phyloP scores from a whole-genome alignment of 1,284 basidiomycete genomes.

The Prillingera fragicola region DNA sequence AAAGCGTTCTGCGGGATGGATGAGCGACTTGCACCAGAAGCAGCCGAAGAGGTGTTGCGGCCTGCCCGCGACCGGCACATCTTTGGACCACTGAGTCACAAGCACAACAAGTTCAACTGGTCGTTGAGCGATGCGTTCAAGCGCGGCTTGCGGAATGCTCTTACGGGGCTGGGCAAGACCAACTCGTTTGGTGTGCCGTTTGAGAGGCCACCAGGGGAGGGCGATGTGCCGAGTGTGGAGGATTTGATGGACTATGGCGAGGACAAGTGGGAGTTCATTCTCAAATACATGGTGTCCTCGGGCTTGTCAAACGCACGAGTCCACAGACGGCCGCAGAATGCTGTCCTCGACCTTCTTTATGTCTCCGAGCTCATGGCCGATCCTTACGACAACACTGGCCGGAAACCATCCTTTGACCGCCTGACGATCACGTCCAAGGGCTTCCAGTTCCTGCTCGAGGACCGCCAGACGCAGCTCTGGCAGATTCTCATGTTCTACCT shows the following conservation, averaged over 20 bases:
- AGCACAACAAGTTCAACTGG: slow-evolving; percentile 54
- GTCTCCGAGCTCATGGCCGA: slow-evolving; percentile 79
- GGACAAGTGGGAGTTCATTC: slow-evolving; percentile 94
- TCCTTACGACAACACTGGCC: slow-evolving; percentile 21
- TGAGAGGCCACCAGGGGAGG: slow-evolving; percentile 52
- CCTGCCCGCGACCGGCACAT: slow-evolving; percentile 71
- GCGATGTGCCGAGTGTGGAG: slow-evolving; percentile 50
- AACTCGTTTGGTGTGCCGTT: slow-evolving; percentile 86
- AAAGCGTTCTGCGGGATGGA: slow-evolving; percentile 73
- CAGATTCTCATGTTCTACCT: slow-evolving; percentile 83
- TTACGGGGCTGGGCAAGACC: slow-evolving; percentile 89
- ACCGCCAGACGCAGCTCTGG: slow-evolving; percentile 98
- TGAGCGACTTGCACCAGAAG: slow-evolving; percentile 15
- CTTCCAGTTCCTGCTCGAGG: slow-evolving; percentile 93
- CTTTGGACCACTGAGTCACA: slow-evolving; percentile 49
- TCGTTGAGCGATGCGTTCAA: slow-evolving; percentile 70
- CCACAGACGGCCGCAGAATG: slow-evolving; percentile 58
- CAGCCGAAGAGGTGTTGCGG: slow-evolving; percentile 59
- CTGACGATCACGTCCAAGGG: slow-evolving; percentile 86
- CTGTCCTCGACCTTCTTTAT: slow-evolving; percentile 74
- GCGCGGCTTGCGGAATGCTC: slow-evolving; percentile 71
- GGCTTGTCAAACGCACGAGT: slow-evolving; percentile 55
- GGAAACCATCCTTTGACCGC: slow-evolving; percentile 45
- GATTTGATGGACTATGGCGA: slow-evolving; percentile 78
- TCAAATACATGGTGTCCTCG: slow-evolving; percentile 98